Conservation (phyloP, 805 yeast species). For the Yarrowia osloensis region DNA sequence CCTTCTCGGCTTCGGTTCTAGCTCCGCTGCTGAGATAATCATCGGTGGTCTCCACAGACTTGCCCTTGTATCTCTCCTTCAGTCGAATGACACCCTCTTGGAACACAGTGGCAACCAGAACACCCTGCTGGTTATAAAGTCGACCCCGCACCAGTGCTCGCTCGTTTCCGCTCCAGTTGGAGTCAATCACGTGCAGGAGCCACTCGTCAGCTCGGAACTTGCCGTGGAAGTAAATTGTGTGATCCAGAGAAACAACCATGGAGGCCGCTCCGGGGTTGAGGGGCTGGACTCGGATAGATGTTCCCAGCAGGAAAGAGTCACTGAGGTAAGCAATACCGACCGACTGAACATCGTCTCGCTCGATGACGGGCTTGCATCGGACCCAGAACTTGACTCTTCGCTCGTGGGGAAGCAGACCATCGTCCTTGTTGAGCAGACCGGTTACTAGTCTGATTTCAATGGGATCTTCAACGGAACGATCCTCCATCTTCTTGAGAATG, state of each 20-base stretch:
- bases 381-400: conserved; percentile 32
- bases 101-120: conserved; percentile 82
- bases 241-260: conserved; percentile 59
- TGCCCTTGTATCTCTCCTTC: conserved; percentile 29
- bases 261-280: conserved; percentile 30
- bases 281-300: conserved; percentile 29
- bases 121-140: conserved; percentile 83
- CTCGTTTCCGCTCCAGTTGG: conserved; percentile 53
- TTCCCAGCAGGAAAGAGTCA: conserved; percentile 33
- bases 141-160: conserved; percentile 69
- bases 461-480: conserved; percentile 36
- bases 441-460: conserved; percentile 31
- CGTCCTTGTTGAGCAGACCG: conserved; percentile 18
- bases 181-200: conserved; percentile 53
- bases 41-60: conserved; percentile 15
- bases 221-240: conserved; percentile 65
- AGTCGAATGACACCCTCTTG: conserved; percentile 61
- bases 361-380: conserved; percentile 31
- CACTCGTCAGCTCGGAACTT: conserved; percentile 52
- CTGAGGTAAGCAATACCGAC: conserved; percentile 33
- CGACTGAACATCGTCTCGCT: conserved; percentile 28
- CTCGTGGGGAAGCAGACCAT: conserved; percentile 24
- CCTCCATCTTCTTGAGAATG: conserved; percentile 36
- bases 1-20: conserved; percentile 3
- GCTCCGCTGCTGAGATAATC: conserved; percentile 8